A percentile compares a stretch with the other conserved stretches of the same genome.
Evolutionary conservation across 495 filamentous ascomycete species (phyloP).

Genomic region (Lentithecium fluviatile): DNA sequence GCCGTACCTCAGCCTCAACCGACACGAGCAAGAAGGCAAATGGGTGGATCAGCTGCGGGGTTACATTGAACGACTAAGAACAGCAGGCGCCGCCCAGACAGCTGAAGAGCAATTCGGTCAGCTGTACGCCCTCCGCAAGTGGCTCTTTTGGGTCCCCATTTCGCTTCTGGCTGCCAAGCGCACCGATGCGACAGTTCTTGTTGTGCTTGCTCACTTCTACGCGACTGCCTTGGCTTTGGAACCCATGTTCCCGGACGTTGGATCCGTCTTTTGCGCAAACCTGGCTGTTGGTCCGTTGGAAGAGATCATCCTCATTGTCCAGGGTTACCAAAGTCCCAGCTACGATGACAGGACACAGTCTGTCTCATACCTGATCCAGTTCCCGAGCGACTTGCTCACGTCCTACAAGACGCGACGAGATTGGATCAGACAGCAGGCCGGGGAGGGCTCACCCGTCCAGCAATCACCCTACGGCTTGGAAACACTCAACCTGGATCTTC

Average conservation of each 20-base stretch:
- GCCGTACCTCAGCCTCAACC: slow-evolving; percentile 66
- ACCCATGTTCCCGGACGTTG: slow-evolving; percentile 85
- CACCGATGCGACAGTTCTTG: slow-evolving; percentile 63
- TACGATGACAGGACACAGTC: slow-evolving; percentile 35
- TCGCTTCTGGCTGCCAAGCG: slow-evolving; percentile 59
- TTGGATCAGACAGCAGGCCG: slow-evolving; percentile 37
- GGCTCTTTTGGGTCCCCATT: slow-evolving; percentile 94
- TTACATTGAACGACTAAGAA: slow-evolving; percentile 76
- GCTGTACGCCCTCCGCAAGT: slow-evolving; percentile 78
- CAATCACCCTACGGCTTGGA: slow-evolving; percentile 29
- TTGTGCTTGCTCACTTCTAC: slow-evolving; percentile 89
- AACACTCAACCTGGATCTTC: slow-evolving; percentile 36
- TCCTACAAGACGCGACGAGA: slow-evolving; percentile 36
- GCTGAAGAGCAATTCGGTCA: slow-evolving; percentile 83
- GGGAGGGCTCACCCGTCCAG: slow-evolving; percentile 27
- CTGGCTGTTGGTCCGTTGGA: slow-evolving; percentile 41
- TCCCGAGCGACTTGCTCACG: slow-evolving; percentile 36
- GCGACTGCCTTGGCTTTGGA: slow-evolving; percentile 83
- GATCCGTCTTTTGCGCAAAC: slow-evolving; percentile 61
- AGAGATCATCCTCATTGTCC: slow-evolving; percentile 42
- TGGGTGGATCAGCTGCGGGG: slow-evolving; percentile 74
- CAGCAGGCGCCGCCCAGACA: slow-evolving; percentile 68
- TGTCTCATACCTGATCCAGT: slow-evolving; percentile 41
- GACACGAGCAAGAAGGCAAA: slow-evolving; percentile 70
- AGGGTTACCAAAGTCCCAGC: slow-evolving; percentile 37